Evolutionary conservation across 768 basidiomycete genomes (phyloP).

Genomic region (Trametes maxima): DNA sequence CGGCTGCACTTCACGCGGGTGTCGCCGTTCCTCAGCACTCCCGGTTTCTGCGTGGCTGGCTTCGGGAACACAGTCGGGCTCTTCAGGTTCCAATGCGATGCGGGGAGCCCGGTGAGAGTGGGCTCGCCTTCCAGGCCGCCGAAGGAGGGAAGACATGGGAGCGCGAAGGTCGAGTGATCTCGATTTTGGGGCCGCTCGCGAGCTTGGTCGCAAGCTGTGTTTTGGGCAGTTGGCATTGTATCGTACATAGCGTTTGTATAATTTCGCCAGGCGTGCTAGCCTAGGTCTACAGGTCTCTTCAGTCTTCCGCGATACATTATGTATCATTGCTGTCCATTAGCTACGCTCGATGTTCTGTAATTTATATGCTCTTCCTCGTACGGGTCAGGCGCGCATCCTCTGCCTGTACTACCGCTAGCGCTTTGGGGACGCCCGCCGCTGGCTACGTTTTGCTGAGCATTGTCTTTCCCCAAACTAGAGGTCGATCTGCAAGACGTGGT

Average conservation of each 20-base stretch:
- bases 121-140: slow-evolving; percentile 9
- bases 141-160: slow-evolving; percentile 10
- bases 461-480: too few relatives aligned
- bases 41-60: slow-evolving; percentile 62
- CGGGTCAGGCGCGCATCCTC: too few relatives aligned
- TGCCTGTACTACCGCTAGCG: too few relatives aligned
- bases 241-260: slow-evolving; percentile 7
- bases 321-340: not conserved
- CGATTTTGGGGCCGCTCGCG: not conserved
- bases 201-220: not conserved
- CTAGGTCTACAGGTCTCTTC: not conserved
- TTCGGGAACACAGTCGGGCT: slow-evolving; percentile 80
- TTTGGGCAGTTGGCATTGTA: not conserved
- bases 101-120: not conserved
- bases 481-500: too few relatives aligned
- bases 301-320: not conserved
- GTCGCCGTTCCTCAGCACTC: slow-evolving; percentile 54
- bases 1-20: slow-evolving; percentile 83
- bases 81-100: slow-evolving; percentile 37
- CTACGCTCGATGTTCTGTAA: not conserved
- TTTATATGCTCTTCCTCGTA: too few relatives aligned
- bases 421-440: too few relatives aligned
- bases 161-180: slow-evolving; percentile 11
- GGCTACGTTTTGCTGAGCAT: too few relatives aligned
- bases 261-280: slow-evolving; percentile 1